A percentile compares a stretch with the other conserved stretches of the same genome.
Evolutionary conservation across 768 basidiomycete genomes (phyloP).

Genomic region (Lactarius trivialis): DNA sequence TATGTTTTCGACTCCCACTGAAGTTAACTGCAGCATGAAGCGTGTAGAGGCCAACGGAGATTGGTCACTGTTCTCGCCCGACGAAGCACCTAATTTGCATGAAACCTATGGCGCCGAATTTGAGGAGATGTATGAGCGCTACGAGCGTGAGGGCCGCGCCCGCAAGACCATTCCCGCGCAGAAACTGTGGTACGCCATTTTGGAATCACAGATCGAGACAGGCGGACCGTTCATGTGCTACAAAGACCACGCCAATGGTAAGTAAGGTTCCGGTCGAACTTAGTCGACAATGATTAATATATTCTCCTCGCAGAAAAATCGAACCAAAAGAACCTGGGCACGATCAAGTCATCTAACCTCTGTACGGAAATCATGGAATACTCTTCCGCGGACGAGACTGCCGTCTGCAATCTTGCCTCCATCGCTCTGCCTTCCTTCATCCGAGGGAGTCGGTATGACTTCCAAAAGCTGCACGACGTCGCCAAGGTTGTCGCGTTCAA

Average conservation of each 20-base stretch:
- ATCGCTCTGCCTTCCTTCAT: conserved; percentile 92
- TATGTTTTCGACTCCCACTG: not conserved
- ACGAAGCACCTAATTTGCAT: conserved; percentile 84
- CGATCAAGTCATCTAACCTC: conserved; percentile 98
- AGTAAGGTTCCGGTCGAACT: conserved; percentile 38
- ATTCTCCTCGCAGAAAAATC: conserved; percentile 63
- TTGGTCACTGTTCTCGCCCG: conserved; percentile 98
- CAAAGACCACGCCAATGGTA: conserved; percentile 93
- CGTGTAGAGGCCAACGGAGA: conserved; percentile 84
- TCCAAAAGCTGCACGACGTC: conserved; percentile 91
- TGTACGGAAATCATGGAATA: conserved; percentile 99
- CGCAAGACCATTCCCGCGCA: conserved; percentile 85
- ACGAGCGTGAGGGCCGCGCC: conserved; percentile 85
- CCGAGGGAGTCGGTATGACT: conserved; percentile 77
- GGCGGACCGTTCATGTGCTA: conserved; percentile 99
- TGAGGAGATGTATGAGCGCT: conserved; percentile 75
- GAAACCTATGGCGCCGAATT: conserved; percentile 91
- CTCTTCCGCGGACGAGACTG: conserved; percentile 93
- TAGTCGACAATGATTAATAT: not conserved
- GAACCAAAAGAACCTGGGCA: conserved; percentile 97
- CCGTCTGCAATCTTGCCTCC: conserved; percentile 98
- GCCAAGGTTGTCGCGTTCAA: conserved; percentile 89
- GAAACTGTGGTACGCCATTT: conserved; percentile 96
- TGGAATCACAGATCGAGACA: conserved; percentile 97
- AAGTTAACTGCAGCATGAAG: conserved; percentile 66